phyloP scores from a whole-genome alignment of 192 early-diverging fungal species.

The Borealophlyctis nickersoniae region DNA sequence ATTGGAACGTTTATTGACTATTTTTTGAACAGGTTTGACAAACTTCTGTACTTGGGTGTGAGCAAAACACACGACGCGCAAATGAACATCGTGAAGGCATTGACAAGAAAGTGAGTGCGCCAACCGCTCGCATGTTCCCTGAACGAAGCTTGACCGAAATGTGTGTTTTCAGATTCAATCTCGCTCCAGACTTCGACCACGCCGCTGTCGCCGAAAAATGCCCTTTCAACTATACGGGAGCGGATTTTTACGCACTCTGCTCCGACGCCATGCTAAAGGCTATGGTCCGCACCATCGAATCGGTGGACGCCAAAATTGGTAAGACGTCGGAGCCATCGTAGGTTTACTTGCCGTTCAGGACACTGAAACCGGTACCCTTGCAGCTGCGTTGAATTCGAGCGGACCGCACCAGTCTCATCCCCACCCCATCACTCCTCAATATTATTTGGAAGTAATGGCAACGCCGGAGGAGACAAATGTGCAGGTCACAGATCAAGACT shows the following conservation, averaged over 20 bases:
- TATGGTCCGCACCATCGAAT: constrained; percentile 81
- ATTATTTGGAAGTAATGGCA: constrained; percentile 85
- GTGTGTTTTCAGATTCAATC: constrained; percentile 61
- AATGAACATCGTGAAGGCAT: constrained; percentile 82
- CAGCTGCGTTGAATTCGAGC: constrained; percentile 28
- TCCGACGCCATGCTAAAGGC: constrained; percentile 97
- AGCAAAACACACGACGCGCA: constrained; percentile 84
- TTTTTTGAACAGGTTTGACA: constrained; percentile 70
- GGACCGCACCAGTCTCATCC: constrained; percentile 18
- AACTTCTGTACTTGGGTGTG: constrained; percentile 95
- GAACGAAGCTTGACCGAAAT: constrained; percentile 3
- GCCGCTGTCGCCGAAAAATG: constrained; percentile 73
- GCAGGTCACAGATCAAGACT: constrained; percentile 78
- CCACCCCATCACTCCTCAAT: constrained; percentile 77
- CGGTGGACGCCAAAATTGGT: constrained; percentile 61
- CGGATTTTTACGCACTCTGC: constrained; percentile 97
- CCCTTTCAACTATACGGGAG: constrained; percentile 93
- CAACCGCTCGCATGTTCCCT: neutral
- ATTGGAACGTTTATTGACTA: constrained; percentile 15
- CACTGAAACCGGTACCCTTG: too few relatives aligned
- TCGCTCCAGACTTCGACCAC: constrained; percentile 76
- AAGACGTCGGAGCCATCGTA: too few relatives aligned
- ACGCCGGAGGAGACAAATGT: constrained; percentile 66
- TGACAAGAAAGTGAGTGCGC: constrained; percentile 78
- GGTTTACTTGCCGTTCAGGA: too few relatives aligned